Conservation (phyloP, 257 asterid genomes). For the Apocynum venetum region DNA sequence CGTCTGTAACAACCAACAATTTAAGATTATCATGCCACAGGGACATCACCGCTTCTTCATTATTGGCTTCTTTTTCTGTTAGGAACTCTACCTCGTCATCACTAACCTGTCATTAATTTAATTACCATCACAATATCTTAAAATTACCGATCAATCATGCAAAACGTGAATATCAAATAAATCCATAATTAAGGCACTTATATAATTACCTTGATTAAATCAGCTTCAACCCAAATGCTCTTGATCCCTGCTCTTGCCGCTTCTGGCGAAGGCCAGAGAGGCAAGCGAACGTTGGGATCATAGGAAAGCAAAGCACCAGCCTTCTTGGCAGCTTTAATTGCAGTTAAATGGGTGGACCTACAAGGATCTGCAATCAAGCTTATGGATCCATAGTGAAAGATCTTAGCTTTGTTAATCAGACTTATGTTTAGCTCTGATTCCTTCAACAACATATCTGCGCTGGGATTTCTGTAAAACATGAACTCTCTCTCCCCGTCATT, state of each 20-base stretch:
- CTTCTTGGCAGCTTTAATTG: slow-evolving; percentile 40
- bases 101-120: slow-evolving; percentile 20
- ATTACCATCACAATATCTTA: too few species aligned
- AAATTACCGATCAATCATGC: too few species aligned
- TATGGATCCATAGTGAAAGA: slow-evolving; percentile 51
- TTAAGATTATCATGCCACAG: slow-evolving; percentile 38
- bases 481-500: slow-evolving; percentile 41
- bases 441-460: slow-evolving; percentile 40
- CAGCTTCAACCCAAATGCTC: slow-evolving; percentile 46
- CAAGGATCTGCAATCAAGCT: slow-evolving; percentile 43
- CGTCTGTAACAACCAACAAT: slow-evolving; percentile 38
- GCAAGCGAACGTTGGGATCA: slow-evolving; percentile 46
- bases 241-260: slow-evolving; percentile 34
- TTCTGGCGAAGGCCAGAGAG: slow-evolving; percentile 47
- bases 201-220: slow-evolving; percentile 37
- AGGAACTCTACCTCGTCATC: slow-evolving; percentile 41
- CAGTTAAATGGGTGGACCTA: slow-evolving; percentile 39
- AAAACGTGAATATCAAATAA: too few species aligned
- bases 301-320: slow-evolving; percentile 42
- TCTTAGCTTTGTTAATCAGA: slow-evolving; percentile 27
- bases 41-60: slow-evolving; percentile 25
- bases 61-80: slow-evolving; percentile 26
- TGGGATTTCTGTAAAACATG: slow-evolving; percentile 45
- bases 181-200: too few species aligned
- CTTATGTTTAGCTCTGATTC: slow-evolving; percentile 31